Base-by-base conservation (phyloP, 2,329 filamentous ascomycete species). In the Hymenoscyphus occultus region DNA sequence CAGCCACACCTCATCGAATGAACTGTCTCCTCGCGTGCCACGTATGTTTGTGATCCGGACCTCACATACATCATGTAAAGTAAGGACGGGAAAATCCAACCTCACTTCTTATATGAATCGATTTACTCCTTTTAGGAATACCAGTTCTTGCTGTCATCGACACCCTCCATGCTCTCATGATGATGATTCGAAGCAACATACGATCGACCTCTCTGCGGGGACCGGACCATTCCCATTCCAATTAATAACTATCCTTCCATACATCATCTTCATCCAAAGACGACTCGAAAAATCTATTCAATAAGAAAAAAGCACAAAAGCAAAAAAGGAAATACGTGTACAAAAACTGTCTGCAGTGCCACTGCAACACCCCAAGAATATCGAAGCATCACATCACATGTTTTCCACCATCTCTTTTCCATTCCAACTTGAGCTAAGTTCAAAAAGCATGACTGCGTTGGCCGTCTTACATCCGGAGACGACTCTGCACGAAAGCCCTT, bases 351-450 rank as follows among this genome's bases (percentile, higher is more conserved):
- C 48, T 62, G 60, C 48, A 40, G 60, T 62, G 40, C 35, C 35
- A 62, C 60, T 57, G 56, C 54, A 62, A 56, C 60, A 62, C 12
- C 48, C 28, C 14, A 28, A 28, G 35, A 56, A 13, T 32, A 32
- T 48, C 60, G 48, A 62, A 56, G 48, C 60, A 62, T 62, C 35
- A 56, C 35, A 62, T 56, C 35, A 56, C 35, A 62, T 56, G 13
- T 56, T 40, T 32, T 56, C 48, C 40, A 62, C 42, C 35, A 48
- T 13, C 51, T 51, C 19, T 22, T 54, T 54, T n/a, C n/a, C 28
- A 28, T 28, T 28, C 28, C 28, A 28, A 28, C 28, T 62, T 32
- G n/a, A 40, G 48, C 28, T 56, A 42, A n/a, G 48, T 7, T 5
- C 32, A 57, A 40, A 54, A 62, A 56, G 32, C 51, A 62, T 62